Conservation (phyloP, 2,329 filamentous ascomycete genomes). For the Aspergillus nomiae region DNA sequence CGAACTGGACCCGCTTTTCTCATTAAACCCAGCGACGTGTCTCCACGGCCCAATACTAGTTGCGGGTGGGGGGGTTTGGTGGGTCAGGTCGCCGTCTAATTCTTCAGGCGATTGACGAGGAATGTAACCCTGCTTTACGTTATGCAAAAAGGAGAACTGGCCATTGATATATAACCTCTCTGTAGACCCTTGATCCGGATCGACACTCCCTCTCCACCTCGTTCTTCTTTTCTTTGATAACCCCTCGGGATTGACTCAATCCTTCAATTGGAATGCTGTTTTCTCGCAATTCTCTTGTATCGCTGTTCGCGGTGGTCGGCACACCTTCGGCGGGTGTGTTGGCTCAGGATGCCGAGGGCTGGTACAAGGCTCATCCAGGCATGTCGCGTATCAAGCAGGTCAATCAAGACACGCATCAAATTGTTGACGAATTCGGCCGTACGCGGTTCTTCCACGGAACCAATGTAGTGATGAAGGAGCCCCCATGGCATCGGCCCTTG, state of each 20-base stretch:
- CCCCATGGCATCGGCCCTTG: conserved; percentile 17
- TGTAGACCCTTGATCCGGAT: neutral
- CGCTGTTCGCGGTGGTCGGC: conserved; percentile 1
- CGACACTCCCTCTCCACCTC: neutral
- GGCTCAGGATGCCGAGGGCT: conserved; percentile 8
- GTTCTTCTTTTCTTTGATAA: neutral
- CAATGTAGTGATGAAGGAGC: conserved; percentile 21
- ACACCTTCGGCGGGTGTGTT: neutral
- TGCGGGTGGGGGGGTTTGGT: too few species aligned
- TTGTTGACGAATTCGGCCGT: conserved; percentile 16
- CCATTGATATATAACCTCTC: neutral
- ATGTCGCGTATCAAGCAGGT: conserved; percentile 16
- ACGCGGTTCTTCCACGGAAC: conserved; percentile 21
- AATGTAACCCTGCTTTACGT: too few species aligned
- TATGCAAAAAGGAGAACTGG: too few species aligned
- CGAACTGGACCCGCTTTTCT: too few species aligned
- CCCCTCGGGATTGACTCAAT: neutral
- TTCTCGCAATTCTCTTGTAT: neutral
- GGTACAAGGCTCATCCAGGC: conserved; percentile 14
- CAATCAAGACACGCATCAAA: conserved; percentile 17
- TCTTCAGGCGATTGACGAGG: too few species aligned
- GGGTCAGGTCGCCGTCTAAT: too few species aligned
- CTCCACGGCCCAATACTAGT: too few species aligned
- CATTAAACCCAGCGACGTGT: too few species aligned
- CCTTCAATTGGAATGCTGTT: neutral